A percentile compares a stretch with the other conserved stretches of the same genome.
These are phyloP conservation scores for Fraxinus xanthoxyloides DNA, from an alignment of 305 asterid genomes.

Conservation along the genomic window DNA sequence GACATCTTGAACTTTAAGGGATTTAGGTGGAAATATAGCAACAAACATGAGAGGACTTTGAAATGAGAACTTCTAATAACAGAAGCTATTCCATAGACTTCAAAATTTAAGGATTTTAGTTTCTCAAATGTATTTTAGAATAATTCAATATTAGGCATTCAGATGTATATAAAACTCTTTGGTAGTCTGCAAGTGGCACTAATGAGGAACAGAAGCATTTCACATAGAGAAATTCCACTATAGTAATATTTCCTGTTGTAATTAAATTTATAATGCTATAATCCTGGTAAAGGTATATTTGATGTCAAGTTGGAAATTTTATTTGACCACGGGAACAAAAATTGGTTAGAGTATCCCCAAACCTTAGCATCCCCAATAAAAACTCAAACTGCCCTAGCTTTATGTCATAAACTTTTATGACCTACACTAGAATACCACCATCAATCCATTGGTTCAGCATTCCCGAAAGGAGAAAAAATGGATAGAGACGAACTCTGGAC, in stretches of 20 bases:
- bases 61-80: background rate
- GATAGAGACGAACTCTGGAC: background rate
- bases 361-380: background rate
- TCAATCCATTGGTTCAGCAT: background rate
- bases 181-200: background rate
- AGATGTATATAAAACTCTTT: background rate
- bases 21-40: background rate
- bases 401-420: background rate
- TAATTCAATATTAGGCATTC: background rate
- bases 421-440: background rate
- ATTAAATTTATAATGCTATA: background rate
- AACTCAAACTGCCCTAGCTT: background rate
- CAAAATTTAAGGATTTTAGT: background rate
- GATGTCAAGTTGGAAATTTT: background rate
- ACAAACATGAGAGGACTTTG: background rate
- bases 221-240: background rate
- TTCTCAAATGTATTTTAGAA: constrained; percentile 1
- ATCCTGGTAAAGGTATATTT: background rate
- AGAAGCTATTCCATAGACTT: background rate
- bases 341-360: background rate
- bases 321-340: background rate
- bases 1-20: constrained; percentile 9
- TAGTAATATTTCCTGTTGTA: background rate
- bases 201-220: background rate
- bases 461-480: background rate